Conservation (phyloP, 805 yeast species). For the Hanseniaspora guilliermondii region DNA sequence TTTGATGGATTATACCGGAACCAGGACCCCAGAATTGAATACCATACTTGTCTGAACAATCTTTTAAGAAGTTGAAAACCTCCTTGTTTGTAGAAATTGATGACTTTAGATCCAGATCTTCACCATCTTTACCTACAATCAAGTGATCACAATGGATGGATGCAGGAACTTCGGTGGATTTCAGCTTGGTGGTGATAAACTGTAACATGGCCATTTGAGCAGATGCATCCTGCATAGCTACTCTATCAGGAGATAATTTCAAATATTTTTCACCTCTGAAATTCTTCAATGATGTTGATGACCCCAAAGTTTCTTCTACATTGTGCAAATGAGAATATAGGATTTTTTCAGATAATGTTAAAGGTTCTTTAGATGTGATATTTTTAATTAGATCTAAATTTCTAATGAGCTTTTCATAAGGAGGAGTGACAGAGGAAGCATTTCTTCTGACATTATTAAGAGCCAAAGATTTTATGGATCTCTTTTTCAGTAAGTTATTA, state of each 20-base stretch:
- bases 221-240: slow-evolving; percentile 99
- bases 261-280: slow-evolving; percentile 81
- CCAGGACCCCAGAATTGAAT: slow-evolving; percentile 99
- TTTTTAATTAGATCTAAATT: slow-evolving; percentile 53
- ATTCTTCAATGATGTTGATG: slow-evolving; percentile 35
- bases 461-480: background rate
- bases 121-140: slow-evolving; percentile 93
- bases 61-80: slow-evolving; percentile 85
- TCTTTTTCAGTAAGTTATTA: background rate
- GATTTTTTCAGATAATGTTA: slow-evolving; percentile 89
- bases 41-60: slow-evolving; percentile 89
- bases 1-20: slow-evolving; percentile 96
- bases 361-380: slow-evolving; percentile 57
- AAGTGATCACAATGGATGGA: slow-evolving; percentile 97
- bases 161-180: slow-evolving; percentile 79
- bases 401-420: slow-evolving; percentile 60
- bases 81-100: slow-evolving; percentile 83
- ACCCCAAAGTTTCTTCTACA: slow-evolving; percentile 68
- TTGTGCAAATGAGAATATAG: slow-evolving; percentile 82
- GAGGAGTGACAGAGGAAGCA: slow-evolving; percentile 43
- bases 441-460: background rate
- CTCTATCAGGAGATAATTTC: slow-evolving; percentile 92
- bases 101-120: slow-evolving; percentile 62
- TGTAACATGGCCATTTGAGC: slow-evolving; percentile 98
- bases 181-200: slow-evolving; percentile 93